Evolutionary conservation across 78 protist genomes (phyloP).

Genomic region (Dictyostelium purpureum): DNA sequence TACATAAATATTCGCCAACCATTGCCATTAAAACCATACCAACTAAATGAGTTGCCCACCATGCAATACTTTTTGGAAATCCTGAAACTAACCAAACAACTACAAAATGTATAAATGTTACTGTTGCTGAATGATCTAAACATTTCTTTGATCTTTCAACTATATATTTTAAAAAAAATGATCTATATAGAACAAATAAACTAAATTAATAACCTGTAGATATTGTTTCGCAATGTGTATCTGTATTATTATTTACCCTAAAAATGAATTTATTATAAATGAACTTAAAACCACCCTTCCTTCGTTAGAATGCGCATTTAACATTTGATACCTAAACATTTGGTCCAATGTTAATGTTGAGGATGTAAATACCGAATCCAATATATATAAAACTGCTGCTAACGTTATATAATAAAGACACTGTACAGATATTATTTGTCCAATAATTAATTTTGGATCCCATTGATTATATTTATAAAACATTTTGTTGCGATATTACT

Average conservation of each 20-base stretch:
- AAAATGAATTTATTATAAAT: constrained; percentile 35
- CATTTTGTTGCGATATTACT: no score
- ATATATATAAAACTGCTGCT: constrained; percentile 36
- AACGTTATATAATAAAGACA: constrained; percentile 50
- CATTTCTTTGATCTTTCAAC: constrained; percentile 80
- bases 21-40: constrained; percentile 66
- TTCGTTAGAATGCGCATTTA: background rate
- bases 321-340: constrained; percentile 22
- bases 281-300: constrained; percentile 51
- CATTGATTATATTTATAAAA: constrained; percentile 70
- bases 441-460: constrained; percentile 77
- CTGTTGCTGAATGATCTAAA: constrained; percentile 81
- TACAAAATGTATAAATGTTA: constrained; percentile 68
- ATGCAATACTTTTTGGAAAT: constrained; percentile 51
- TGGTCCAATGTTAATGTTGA: constrained; percentile 49
- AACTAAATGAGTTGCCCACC: constrained; percentile 71
- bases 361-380: constrained; percentile 39
- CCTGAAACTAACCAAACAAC: constrained; percentile 54
- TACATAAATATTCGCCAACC: constrained; percentile 79
- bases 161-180: constrained; percentile 75
- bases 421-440: constrained; percentile 73
- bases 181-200: background rate
- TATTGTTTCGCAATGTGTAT: background rate
- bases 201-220: background rate
- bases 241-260: constrained; percentile 49